Base-by-base conservation (phyloP, 495 filamentous ascomycete species). In the Aspergillus heteromorphus region DNA sequence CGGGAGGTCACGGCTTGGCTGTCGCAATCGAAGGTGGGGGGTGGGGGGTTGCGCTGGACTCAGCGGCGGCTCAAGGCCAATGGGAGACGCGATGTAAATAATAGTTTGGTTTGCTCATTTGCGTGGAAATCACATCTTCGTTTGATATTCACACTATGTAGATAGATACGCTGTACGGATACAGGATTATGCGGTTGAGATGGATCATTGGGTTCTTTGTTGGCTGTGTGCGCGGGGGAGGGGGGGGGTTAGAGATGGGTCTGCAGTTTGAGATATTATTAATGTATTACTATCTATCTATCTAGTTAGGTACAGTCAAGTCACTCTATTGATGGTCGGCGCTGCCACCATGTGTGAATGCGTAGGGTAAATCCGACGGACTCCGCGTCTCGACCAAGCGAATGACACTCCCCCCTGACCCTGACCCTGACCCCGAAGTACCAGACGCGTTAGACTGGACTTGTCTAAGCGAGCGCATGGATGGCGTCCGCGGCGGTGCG, bases 341-440 rank as follows among this genome's bases (percentile, higher is more conserved):
- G 52, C 60, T 47, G 40, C 14, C 43, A 13, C 23, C 43, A 47
- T 63, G 48, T 56, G 70, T 55, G 49, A 77, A 69, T 13, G 62
- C 68, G 57, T 78, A 79, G 13, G 77, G 78, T 51, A 79, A 50
- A 60, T 77, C 76, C 41, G 65, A 61, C 43, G 65, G 65, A 30
- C 57, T 63, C 23, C 56, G 63, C 14, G 70, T 62, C 45, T 72
- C 73, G n/a, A 63, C 60, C 41, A 78, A 50, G n/a, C 71, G 66
- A 60, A 79, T 78, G 14, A 78, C 72, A 60, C 74, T 79, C 16
- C 73, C 71, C 16, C 61, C 73, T 7, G 73, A n/a, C n/a, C n/a
- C n/a, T n/a, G n/a, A n/a, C n/a, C n/a, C n/a, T n/a, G n/a, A n/a
- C n/a, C n/a, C n/a, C n/a, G n/a, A 75, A 51, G 65, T 65, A 20